These are phyloP conservation scores for Pichia sporocuriosa DNA, from an alignment of 805 yeast genomes.

Conservation along the genomic window DNA sequence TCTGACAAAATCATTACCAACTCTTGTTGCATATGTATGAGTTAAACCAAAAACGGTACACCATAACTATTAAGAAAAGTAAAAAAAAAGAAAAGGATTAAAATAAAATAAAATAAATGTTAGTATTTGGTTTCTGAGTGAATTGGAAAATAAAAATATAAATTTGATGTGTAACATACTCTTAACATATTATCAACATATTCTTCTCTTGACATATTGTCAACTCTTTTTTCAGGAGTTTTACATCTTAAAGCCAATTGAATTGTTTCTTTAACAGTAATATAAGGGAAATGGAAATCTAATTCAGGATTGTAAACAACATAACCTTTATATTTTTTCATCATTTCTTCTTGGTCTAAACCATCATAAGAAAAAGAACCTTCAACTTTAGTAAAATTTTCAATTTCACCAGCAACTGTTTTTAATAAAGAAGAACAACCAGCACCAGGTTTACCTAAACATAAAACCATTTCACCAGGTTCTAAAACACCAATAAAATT, in stretches of 20 bases:
- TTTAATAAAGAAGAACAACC: slow-evolving; percentile 55
- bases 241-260: slow-evolving; percentile 49
- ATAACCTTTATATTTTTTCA: slow-evolving; percentile 39
- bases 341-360: slow-evolving; percentile 40
- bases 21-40: slow-evolving; percentile 47
- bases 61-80: slow-evolving; percentile 6
- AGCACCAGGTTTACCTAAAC: slow-evolving; percentile 55
- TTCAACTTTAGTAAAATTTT: slow-evolving; percentile 30
- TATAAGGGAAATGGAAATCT: slow-evolving; percentile 50
- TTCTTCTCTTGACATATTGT: slow-evolving; percentile 32
- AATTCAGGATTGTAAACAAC: slow-evolving; percentile 51
- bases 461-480: slow-evolving; percentile 51
- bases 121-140: neutral
- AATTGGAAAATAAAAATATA: neutral
- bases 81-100: neutral
- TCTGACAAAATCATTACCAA: slow-evolving; percentile 42
- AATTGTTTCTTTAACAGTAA: slow-evolving; percentile 50
- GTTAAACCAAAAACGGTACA: slow-evolving; percentile 42
- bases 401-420: slow-evolving; percentile 39
- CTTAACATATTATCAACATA: slow-evolving; percentile 37
- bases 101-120: neutral
- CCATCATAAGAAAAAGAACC: slow-evolving; percentile 46
- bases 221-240: slow-evolving; percentile 46
- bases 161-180: slow-evolving; percentile 22
- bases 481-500: slow-evolving; percentile 24